phyloP scores from a whole-genome alignment of 2,329 filamentous ascomycete species.

The Fusarium lyarnte region DNA sequence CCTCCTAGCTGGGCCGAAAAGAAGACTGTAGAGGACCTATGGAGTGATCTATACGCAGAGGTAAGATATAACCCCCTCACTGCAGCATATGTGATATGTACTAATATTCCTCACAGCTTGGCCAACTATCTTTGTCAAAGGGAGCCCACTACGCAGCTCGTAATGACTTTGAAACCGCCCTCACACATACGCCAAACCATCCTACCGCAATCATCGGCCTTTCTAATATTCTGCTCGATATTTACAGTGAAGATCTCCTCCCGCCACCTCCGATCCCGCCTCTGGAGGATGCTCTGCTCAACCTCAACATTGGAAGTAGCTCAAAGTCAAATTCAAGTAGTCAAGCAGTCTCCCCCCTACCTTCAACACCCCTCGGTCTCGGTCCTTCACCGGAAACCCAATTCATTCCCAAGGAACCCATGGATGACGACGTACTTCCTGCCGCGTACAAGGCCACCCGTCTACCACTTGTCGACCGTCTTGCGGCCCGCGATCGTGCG shows the following conservation, averaged over 20 bases:
- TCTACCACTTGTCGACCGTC: conserved; percentile 78
- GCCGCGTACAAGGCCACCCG: conserved; percentile 67
- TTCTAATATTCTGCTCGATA: conserved; percentile 85
- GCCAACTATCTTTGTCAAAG: conserved; percentile 71
- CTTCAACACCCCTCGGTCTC: conserved; percentile 59
- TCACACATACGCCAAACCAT: conserved; percentile 84
- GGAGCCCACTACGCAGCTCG: conserved; percentile 74
- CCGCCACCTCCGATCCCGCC: conserved; percentile 64
- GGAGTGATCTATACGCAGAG: conserved; percentile 85
- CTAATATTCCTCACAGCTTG: conserved; percentile 63
- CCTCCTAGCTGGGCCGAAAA: conserved; percentile 79
- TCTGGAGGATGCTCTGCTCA: conserved; percentile 44
- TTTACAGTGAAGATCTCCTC: conserved; percentile 76
- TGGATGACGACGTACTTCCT: conserved; percentile 55
- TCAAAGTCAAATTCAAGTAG: conserved; percentile 4
- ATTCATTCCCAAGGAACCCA: conserved; percentile 17
- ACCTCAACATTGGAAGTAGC: background rate
- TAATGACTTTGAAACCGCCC: conserved; percentile 80
- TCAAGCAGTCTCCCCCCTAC: conserved; percentile 44
- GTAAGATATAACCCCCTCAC: conserved; percentile 58
- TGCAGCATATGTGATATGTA: background rate
- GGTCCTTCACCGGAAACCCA: conserved; percentile 43
- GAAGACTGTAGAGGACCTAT: conserved; percentile 84
- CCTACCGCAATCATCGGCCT: conserved; percentile 81
- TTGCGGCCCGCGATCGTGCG: conserved; percentile 90